Conservation (phyloP, 1,284 basidiomycete genomes). For the Leccinum insolens region DNA sequence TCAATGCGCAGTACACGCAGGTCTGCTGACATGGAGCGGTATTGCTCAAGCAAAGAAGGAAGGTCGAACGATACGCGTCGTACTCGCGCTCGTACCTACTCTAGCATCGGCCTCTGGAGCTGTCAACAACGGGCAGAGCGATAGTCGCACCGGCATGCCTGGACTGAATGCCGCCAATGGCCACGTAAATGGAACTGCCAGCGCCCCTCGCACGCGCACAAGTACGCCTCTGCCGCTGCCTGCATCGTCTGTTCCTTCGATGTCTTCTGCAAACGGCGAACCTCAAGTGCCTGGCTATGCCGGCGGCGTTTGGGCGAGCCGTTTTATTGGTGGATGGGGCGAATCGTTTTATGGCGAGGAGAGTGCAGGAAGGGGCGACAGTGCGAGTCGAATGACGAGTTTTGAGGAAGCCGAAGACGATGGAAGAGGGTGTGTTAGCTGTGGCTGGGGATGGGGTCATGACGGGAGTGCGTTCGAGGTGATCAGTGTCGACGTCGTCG, state of each 20-base stretch:
- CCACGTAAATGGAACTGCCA: conserved; percentile 33
- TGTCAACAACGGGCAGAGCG: conserved; percentile 25
- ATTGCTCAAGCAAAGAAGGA: conserved; percentile 50
- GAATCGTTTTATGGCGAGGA: conserved; percentile 39
- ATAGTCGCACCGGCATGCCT: conserved; percentile 17
- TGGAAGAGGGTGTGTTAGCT: conserved; percentile 62
- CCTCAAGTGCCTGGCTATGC: conserved; percentile 33
- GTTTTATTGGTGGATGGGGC: conserved; percentile 54
- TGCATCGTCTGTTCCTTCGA: conserved; percentile 25
- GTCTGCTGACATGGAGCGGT: conserved; percentile 63
- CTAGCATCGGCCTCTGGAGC: conserved; percentile 35
- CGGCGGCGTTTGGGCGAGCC: conserved; percentile 47
- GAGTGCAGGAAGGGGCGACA: conserved; percentile 28
- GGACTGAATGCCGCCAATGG: conserved; percentile 23
- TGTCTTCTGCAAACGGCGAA: conserved; percentile 26
- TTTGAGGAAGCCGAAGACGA: conserved; percentile 60
- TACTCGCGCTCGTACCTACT: conserved; percentile 43
- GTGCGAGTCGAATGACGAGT: conserved; percentile 28
- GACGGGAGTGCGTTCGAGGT: conserved; percentile 77
- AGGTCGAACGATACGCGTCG: conserved; percentile 57
- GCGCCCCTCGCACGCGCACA: conserved; percentile 34
- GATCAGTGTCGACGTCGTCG: conserved; percentile 58
- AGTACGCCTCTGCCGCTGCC: conserved; percentile 32
- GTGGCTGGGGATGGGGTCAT: conserved; percentile 73
- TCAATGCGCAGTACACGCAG: conserved; percentile 73